Base-by-base conservation (phyloP, 305 asterid genomes). In the Rubia occidens region DNA sequence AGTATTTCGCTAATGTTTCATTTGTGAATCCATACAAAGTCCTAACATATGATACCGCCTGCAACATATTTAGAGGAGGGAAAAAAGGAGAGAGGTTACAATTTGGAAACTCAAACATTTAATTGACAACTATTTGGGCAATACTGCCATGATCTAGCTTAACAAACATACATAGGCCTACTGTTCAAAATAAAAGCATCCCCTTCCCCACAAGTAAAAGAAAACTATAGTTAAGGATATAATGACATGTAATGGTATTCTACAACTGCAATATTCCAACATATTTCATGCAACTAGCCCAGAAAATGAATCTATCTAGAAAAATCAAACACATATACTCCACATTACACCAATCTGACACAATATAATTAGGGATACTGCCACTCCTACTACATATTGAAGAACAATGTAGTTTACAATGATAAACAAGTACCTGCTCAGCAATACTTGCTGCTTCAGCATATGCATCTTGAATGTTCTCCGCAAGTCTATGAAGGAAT, bases 381-480 rank as follows among this genome's bases (percentile, higher is more conserved):
- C 10, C 0, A 54, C 6, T 6, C 8, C 21, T 53, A 1, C 59
- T 21, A 66, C 32, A 37, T 35, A 60, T 26, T 21, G 53, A 44
- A 55, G 69, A 59, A 67, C 74, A 71, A 58, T 64, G 74, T 63
- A 29, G 17, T 65, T 67, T 26, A 68, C 44, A 71, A 63, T 68
- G 65, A 67, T 37, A 73, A 77, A 9, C 15, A 74, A 78, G 72
- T 69, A 95, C 99, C 96, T 95, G 99, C 81, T 95, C 99, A 29
- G 99, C 99, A 70, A 95, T 89, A 85, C 97, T 91, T 72, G 99
- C 99, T 32, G 99, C 99, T 87, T 95, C 99, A 73, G 99, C 99
- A 85, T 95, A 95, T 72, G 99, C 99, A 85, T 95, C 99, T 86
- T 95, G 99, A 76, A 95, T 95, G 81, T 95, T 95, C 83, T 95